Percentiles rank a stretch among this genome's conserved stretches.
These are phyloP conservation scores for Globisporangium cylindrosporum DNA, from an alignment of 352 stramenopile species.

Conservation along the genomic window DNA sequence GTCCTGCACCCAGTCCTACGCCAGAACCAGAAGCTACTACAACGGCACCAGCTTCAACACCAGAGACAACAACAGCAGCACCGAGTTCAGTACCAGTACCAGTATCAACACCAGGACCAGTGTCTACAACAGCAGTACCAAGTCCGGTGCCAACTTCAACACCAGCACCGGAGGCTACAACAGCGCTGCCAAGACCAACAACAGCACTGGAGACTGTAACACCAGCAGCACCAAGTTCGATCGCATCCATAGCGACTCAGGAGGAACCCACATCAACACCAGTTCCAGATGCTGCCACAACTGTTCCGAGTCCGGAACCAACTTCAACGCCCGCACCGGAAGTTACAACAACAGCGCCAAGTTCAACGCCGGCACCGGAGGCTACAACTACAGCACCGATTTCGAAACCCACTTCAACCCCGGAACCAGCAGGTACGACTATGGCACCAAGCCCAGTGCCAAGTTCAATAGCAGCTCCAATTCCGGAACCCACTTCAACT, in stretches of 20 bases:
- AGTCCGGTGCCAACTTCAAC: background rate
- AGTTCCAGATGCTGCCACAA: too few relatives aligned
- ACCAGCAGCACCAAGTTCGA: too few relatives aligned
- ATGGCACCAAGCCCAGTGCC: background rate
- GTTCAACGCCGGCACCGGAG: background rate
- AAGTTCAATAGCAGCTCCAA: too few relatives aligned
- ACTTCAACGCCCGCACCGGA: background rate
- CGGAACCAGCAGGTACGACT: background rate
- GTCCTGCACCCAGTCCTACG: background rate
- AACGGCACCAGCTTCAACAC: background rate
- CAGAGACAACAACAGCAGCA: background rate
- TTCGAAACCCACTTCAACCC: conserved; percentile 1
- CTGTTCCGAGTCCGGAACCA: background rate
- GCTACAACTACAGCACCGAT: background rate
- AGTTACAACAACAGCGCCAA: background rate
- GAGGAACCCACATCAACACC: too few relatives aligned
- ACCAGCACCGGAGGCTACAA: too few relatives aligned
- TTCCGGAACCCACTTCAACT: background rate
- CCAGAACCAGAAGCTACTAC: background rate
- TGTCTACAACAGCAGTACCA: background rate
- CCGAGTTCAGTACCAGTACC: background rate
- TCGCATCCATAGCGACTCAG: too few relatives aligned
- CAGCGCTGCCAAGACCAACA: background rate
- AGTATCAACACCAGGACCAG: background rate
- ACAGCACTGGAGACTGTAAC: background rate